Conservation (phyloP, 2,329 filamentous ascomycete species). For the Penicillium nordicum region DNA sequence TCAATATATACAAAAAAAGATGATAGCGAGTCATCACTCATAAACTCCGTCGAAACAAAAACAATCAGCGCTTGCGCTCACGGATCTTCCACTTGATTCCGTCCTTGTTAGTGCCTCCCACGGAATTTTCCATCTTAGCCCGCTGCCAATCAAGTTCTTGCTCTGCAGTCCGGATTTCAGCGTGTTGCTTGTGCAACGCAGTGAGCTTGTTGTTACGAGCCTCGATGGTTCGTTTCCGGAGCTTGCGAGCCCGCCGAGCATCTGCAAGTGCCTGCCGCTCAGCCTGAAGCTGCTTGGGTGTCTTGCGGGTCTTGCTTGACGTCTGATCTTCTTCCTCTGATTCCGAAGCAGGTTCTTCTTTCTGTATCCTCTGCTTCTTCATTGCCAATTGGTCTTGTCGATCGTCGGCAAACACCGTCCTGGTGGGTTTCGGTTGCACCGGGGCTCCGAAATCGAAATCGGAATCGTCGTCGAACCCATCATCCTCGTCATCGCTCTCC, state of each 20-base stretch:
- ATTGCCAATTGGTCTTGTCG: conserved; percentile 33
- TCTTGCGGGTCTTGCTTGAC: conserved; percentile 30
- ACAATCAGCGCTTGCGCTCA: conserved; percentile 55
- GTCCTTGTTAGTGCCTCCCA: conserved; percentile 61
- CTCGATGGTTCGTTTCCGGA: conserved; percentile 50
- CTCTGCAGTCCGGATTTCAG: conserved; percentile 54
- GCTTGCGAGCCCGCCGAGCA: conserved; percentile 41
- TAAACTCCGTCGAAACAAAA: conserved; percentile 9
- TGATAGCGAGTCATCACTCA: conserved; percentile 22
- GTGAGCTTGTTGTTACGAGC: conserved; percentile 50
- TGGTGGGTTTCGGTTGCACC: conserved; percentile 27
- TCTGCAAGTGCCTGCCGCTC: conserved; percentile 41
- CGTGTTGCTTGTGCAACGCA: conserved; percentile 52
- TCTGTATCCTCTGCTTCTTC: conserved; percentile 21
- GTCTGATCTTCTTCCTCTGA: conserved; percentile 24
- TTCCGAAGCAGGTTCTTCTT: conserved; percentile 22
- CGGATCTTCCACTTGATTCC: conserved; percentile 63
- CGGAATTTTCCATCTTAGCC: conserved; percentile 58
- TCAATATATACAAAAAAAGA: conserved; percentile 12
- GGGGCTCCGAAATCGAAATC: conserved; percentile 23
- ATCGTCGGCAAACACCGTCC: conserved; percentile 42
- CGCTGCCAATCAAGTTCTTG: conserved; percentile 57
- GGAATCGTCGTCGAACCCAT: conserved; percentile 22
- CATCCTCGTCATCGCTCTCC: conserved; percentile 20
- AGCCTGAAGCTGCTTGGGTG: conserved; percentile 45